phyloP scores from a whole-genome alignment of 208 protist species.

The Acanthamoeba castellanii region DNA sequence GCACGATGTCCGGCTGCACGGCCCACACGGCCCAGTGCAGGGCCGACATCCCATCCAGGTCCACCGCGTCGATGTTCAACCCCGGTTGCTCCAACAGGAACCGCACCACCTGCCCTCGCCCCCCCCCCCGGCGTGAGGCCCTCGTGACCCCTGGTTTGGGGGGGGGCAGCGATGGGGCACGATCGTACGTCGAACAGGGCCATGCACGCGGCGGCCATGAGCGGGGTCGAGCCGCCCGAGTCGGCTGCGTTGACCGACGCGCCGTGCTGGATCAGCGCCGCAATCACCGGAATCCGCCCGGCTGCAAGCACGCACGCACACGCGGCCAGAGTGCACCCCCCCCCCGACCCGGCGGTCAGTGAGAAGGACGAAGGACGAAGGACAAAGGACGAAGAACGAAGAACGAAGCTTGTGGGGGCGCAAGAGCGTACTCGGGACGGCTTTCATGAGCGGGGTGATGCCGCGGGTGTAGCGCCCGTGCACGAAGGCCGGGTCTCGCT shows the following conservation, averaged over 20 bases:
- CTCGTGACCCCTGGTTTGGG: neutral
- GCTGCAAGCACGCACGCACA: neutral
- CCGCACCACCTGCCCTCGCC: neutral
- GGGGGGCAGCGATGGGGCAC: neutral
- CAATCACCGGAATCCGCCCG: neutral
- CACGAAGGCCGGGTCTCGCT: neutral
- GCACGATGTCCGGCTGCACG: neutral
- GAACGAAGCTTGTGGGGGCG: too few relatives aligned
- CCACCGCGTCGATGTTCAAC: neutral
- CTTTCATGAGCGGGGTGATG: slow-evolving; percentile 21
- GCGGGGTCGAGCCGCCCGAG: neutral
- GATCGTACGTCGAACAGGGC: neutral
- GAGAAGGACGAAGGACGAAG: neutral
- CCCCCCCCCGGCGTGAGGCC: too few relatives aligned
- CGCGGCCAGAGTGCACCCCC: too few relatives aligned
- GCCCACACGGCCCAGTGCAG: slow-evolving; percentile 49
- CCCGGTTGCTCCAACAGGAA: neutral
- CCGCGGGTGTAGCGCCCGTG: neutral
- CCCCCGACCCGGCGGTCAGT: neutral
- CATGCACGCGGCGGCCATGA: slow-evolving; percentile 22
- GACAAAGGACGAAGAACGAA: too few relatives aligned
- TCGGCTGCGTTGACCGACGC: slow-evolving; percentile 1
- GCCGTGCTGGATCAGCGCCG: neutral
- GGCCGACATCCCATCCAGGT: neutral
- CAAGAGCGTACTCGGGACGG: slow-evolving; percentile 28